These are phyloP conservation scores for Solanum hybrid DNA, from an alignment of 305 asterid species.

Conservation along the genomic window DNA sequence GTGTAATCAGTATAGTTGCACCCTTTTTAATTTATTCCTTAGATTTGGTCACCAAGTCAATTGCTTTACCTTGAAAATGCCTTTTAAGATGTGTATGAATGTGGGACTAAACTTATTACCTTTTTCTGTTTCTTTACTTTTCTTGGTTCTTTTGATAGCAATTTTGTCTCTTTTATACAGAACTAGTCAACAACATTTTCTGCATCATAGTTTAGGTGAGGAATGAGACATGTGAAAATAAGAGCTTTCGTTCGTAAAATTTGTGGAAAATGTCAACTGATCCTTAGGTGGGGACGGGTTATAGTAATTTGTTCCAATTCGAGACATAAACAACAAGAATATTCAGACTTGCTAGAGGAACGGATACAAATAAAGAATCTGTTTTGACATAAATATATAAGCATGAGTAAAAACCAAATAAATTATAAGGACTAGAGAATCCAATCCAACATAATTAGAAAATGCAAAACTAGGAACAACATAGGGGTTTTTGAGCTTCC, in stretches of 20 bases:
- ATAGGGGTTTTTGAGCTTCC: neutral
- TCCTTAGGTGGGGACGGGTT: neutral
- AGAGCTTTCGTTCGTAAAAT: neutral
- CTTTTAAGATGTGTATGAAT: neutral
- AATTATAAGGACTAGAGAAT: neutral
- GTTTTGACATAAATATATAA: neutral
- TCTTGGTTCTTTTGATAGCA: neutral
- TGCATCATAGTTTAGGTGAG: neutral
- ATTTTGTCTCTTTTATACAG: neutral
- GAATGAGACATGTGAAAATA: neutral
- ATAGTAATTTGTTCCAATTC: neutral
- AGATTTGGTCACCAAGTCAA: neutral
- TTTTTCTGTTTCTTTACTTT: neutral
- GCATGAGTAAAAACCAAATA: neutral
- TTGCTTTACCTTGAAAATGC: neutral
- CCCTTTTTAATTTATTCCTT: neutral
- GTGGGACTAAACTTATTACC: neutral
- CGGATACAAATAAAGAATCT: neutral
- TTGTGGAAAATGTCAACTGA: neutral
- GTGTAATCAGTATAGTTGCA: neutral
- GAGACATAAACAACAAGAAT: neutral
- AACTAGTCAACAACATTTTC: neutral
- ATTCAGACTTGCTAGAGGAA: no score
- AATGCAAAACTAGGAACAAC: conserved; percentile 9
- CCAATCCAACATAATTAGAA: neutral